Evolutionary conservation across 1,284 basidiomycete species (phyloP), one percentile per base, ranked within the genome.

Genomic region (Malassezia japonica): DNA sequence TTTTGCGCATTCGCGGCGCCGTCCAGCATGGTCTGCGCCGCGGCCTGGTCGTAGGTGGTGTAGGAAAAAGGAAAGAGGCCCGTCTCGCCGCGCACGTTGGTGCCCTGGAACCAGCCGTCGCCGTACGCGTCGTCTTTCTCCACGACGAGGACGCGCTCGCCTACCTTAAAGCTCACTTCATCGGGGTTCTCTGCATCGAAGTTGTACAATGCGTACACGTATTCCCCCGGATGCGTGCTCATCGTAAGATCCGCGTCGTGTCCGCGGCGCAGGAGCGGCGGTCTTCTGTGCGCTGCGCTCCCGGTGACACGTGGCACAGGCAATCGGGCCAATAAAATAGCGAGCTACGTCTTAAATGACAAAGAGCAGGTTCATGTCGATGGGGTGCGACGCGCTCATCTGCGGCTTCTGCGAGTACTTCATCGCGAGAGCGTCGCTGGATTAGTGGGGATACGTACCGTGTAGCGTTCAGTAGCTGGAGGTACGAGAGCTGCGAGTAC

Each of bases 41-140:
- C 46, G 4, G 40, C 27, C 31, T 57, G 46, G 46, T 72, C 67
- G 39, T 57, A 46, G 24, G 70, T 69, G 2, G 90, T 95, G 74
- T 96, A 96, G 56, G 82, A 84, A 63, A 86, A 81, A 3, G 92
- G 94, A 70, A 98, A 98, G 8, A 98, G 78, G 8, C 92, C 92
- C 24, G 81, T 77, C 70, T 84, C 83, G 5, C 90, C 91, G 24
- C 80, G 77, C 13, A 80, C 73, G 74, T 92, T 94, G 35, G 84
- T 83, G 33, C 92, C 92, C 85, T 91, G 74, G 31, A 87, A 96
- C 92, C 92, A 98, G n/a, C 92, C 92, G 74, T 98, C 92, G 35
- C 82, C 82, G 72, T 89, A 98, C 51, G 83, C 77, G 59, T 98
- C 92, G 73, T 98, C 92, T 76, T 82, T 86, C 77, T 98, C 91